Conservation (phyloP, 306 rosid species). For the Cucurbita moschata region DNA sequence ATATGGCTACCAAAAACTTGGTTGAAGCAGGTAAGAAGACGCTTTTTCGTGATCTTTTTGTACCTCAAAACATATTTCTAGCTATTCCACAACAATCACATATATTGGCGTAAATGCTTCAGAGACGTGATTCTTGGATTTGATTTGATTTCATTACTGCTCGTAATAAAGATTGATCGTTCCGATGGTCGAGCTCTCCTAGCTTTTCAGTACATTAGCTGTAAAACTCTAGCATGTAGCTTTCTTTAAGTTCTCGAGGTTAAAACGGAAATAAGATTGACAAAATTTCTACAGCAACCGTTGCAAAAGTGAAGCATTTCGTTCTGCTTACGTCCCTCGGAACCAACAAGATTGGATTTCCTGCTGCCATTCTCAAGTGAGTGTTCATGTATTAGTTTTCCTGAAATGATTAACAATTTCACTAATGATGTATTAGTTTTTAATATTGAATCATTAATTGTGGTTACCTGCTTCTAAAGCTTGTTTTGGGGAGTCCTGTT, state of each 20-base stretch:
- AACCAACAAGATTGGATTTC: constrained; percentile 87
- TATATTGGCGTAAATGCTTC: background rate
- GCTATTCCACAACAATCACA: background rate
- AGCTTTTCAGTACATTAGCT: background rate
- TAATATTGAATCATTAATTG: constrained; percentile 7
- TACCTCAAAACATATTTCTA: background rate
- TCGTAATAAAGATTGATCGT: background rate
- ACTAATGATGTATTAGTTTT: constrained; percentile 2
- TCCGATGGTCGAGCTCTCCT: background rate
- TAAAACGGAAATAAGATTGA: background rate
- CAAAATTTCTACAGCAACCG: constrained; percentile 34
- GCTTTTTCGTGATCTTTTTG: background rate
- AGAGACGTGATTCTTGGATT: background rate
- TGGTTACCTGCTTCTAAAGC: constrained; percentile 29
- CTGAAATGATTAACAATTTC: background rate
- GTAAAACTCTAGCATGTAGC: background rate
- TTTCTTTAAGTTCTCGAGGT: background rate
- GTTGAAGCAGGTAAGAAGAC: constrained; percentile 52
- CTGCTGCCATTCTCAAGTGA: constrained; percentile 95
- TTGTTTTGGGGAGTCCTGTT: constrained; percentile 92
- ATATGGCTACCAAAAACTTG: constrained; percentile 66
- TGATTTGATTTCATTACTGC: background rate
- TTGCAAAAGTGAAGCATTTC: constrained; percentile 64
- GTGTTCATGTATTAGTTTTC: constrained; percentile 14
- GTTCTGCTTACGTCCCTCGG: constrained; percentile 85